These are phyloP conservation scores for Elsinoe ampelina DNA, from an alignment of 2,329 filamentous ascomycete genomes.

Conservation along the genomic window DNA sequence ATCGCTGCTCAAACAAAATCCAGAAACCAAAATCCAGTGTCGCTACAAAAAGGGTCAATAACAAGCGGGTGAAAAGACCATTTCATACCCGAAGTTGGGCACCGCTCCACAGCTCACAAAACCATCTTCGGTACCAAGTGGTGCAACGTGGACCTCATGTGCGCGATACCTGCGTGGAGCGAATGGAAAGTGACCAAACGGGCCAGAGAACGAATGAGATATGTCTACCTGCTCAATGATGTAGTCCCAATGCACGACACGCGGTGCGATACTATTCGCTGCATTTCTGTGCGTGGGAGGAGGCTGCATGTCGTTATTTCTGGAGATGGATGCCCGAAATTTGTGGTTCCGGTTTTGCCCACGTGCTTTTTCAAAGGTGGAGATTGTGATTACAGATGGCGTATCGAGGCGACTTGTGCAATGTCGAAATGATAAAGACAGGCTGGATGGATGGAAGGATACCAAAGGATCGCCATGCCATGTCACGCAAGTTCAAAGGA, in stretches of 20 bases:
- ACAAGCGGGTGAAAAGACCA: background rate
- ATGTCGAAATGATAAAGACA: background rate
- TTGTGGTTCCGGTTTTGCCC: slow-evolving; percentile 8
- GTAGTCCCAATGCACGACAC: slow-evolving; percentile 1
- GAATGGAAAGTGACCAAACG: background rate
- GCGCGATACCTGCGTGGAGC: background rate
- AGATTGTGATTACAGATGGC: background rate
- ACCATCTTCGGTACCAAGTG: background rate
- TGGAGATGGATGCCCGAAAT: slow-evolving; percentile 4
- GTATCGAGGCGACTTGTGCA: background rate
- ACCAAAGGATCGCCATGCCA: background rate
- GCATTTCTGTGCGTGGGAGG: background rate
- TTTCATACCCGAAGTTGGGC: background rate
- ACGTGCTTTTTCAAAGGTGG: background rate
- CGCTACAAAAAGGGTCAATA: too few species aligned
- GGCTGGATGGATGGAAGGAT: too few species aligned
- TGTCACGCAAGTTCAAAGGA: background rate
- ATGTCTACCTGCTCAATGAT: background rate
- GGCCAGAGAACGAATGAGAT: background rate
- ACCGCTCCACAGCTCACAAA: background rate
- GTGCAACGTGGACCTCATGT: background rate
- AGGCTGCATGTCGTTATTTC: background rate
- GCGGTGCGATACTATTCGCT: slow-evolving; percentile 10
- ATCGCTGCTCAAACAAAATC: background rate
- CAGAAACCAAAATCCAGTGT: background rate